Conservation (phyloP, 2,329 filamentous ascomycete genomes). For the Colletotrichum sp. region DNA sequence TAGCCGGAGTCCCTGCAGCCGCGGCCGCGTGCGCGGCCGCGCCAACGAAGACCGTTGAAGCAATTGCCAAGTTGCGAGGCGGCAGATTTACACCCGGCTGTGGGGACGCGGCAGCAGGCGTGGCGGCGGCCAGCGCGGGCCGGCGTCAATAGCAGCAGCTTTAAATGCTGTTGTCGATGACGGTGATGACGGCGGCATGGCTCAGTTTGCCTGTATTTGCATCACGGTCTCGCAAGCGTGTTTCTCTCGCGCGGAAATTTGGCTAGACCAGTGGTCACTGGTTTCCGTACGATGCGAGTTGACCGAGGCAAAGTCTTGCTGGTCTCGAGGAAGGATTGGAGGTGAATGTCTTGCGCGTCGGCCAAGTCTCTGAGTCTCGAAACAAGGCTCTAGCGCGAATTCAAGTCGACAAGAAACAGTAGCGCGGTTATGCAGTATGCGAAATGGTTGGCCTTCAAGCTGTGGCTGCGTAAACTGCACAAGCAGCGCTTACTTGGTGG, state of each 20-base stretch:
- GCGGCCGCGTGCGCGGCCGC: neutral
- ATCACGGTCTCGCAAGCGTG: neutral
- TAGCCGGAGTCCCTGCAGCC: neutral
- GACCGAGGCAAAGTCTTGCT: neutral
- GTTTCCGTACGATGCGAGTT: neutral
- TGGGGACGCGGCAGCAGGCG: conserved; percentile 1
- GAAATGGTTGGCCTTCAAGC: neutral
- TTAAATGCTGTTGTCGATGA: neutral
- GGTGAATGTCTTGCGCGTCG: neutral
- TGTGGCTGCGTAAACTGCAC: neutral
- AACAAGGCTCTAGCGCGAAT: conserved; percentile 18
- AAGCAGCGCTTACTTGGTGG: neutral
- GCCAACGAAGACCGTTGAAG: neutral
- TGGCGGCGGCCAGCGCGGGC: neutral
- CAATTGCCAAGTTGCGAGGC: neutral
- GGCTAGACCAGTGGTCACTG: neutral
- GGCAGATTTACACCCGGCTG: conserved; percentile 2
- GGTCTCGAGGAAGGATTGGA: neutral
- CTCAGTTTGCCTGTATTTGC: neutral
- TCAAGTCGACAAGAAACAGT: conserved; percentile 9
- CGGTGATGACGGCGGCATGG: neutral
- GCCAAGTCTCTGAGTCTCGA: neutral
- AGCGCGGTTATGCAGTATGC: conserved; percentile 16
- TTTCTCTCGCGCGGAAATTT: neutral
- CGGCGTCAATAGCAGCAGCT: neutral